Percentiles rank a stretch among this genome's conserved stretches.
These are phyloP conservation scores for Phytomonas sp. DNA, from an alignment of 208 protist species.

Conservation along the genomic window DNA sequence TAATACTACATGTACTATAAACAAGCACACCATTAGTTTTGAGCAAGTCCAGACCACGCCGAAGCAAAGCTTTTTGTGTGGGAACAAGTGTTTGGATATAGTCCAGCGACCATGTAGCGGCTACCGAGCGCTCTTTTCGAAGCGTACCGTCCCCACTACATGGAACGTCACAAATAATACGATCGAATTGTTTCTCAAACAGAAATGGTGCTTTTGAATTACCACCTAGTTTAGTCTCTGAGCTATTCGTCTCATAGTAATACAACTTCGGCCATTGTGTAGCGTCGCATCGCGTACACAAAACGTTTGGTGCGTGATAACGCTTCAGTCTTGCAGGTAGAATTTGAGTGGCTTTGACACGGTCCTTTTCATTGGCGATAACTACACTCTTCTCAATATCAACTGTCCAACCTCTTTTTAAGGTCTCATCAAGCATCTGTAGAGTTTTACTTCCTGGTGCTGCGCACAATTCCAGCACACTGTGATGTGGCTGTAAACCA, in stretches of 20 bases:
- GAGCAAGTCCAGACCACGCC: constrained; percentile 81
- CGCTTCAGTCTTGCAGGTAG: constrained; percentile 84
- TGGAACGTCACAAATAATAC: constrained; percentile 93
- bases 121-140: constrained; percentile 84
- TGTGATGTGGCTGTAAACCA: constrained; percentile 64
- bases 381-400: constrained; percentile 50
- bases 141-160: constrained; percentile 95
- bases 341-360: constrained; percentile 89
- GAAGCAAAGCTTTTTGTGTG: constrained; percentile 84
- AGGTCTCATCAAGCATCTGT: constrained; percentile 80
- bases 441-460: constrained; percentile 90
- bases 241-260: constrained; percentile 3
- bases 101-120: constrained; percentile 73
- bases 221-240: background rate
- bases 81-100: constrained; percentile 83
- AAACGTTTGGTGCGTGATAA: constrained; percentile 80
- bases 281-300: constrained; percentile 83
- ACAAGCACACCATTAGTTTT: constrained; percentile 81
- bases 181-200: constrained; percentile 65
- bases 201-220: background rate
- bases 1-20: constrained; percentile 96
- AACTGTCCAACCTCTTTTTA: constrained; percentile 32
- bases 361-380: constrained; percentile 86
- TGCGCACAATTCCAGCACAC: constrained; percentile 85
- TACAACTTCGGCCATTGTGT: constrained; percentile 82